Conservation (phyloP, 164 flowering plant genomes). For the Paratinospora sagittata region DNA sequence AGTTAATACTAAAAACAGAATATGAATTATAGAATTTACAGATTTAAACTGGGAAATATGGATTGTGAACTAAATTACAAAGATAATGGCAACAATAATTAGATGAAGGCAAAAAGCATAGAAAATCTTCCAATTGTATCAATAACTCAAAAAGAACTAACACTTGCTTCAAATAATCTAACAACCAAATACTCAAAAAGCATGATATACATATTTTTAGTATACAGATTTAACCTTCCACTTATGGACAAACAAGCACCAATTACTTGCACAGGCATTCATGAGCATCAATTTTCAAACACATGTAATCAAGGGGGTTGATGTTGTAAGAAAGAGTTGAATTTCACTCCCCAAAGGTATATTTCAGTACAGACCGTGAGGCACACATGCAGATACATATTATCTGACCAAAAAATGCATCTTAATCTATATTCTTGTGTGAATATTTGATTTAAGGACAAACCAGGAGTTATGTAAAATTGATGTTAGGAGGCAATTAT, state of each 20-base stretch:
- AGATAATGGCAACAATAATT: background rate
- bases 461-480: background rate
- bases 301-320: background rate
- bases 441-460: background rate
- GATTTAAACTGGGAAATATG: background rate
- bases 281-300: background rate
- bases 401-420: background rate
- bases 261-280: background rate
- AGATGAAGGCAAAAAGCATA: background rate
- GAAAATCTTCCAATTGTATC: background rate
- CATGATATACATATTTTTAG: background rate
- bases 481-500: constrained; percentile 1
- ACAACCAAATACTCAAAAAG: background rate
- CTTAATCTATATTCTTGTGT: constrained; percentile 4
- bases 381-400: background rate
- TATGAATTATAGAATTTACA: too few relatives aligned
- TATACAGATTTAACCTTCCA: background rate
- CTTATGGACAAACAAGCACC: background rate
- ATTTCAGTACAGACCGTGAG: background rate
- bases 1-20: background rate
- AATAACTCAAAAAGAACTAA: background rate
- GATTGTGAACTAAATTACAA: background rate
- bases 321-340: background rate
- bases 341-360: background rate
- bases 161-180: background rate